These are phyloP conservation scores for Corylus americana DNA, from an alignment of 306 rosid genomes.

Conservation along the genomic window DNA sequence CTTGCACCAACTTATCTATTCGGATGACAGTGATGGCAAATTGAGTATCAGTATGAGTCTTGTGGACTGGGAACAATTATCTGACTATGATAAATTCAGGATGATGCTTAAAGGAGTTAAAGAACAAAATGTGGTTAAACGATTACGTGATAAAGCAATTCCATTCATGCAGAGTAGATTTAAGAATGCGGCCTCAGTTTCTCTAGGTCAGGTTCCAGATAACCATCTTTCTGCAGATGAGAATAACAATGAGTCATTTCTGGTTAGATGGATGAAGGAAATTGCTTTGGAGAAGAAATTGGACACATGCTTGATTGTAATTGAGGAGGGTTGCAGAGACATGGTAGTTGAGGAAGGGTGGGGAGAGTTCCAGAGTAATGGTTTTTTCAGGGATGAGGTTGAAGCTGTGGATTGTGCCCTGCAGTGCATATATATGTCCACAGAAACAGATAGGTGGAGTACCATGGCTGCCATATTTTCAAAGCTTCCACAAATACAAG, in stretches of 20 bases:
- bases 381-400: conserved; percentile 61
- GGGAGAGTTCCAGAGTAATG: conserved; percentile 53
- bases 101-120: conserved; percentile 85
- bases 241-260: conserved; percentile 63
- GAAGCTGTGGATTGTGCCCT: conserved; percentile 88
- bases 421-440: conserved; percentile 86
- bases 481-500: conserved; percentile 77
- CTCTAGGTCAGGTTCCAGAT: conserved; percentile 34
- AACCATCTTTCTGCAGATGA: conserved; percentile 34
- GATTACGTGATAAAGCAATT: conserved; percentile 69
- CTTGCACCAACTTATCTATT: conserved; percentile 76
- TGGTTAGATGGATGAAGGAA: conserved; percentile 94
- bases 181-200: conserved; percentile 32
- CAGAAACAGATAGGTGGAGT: conserved; percentile 87
- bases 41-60: conserved; percentile 54
- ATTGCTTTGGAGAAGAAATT: conserved; percentile 70
- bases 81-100: conserved; percentile 79
- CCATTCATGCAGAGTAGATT: conserved; percentile 75
- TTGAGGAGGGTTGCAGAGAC: conserved; percentile 79
- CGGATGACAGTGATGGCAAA: conserved; percentile 59
- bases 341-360: conserved; percentile 83
- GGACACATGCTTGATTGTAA: conserved; percentile 71
- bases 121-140: conserved; percentile 62
- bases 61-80: conserved; percentile 67
- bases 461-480: conserved; percentile 77